Evolutionary conservation across 1,284 basidiomycete genomes (phyloP), one percentile per base, ranked within the genome.

Genomic region (Cryptococcus sp.): DNA sequence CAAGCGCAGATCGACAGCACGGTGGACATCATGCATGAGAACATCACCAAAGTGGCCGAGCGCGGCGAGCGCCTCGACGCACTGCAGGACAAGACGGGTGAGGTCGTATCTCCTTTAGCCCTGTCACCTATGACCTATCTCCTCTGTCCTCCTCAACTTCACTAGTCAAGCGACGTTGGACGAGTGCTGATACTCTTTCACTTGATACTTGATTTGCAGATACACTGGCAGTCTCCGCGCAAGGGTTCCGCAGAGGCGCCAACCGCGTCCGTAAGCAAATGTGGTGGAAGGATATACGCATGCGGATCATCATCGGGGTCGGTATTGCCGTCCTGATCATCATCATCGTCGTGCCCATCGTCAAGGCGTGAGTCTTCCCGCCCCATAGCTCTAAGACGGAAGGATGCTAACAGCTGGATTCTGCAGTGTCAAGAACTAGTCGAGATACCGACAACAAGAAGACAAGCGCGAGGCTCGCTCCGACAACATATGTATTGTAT

Each of bases 81-180:
- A 56, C 82, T 98, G 67, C 95, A 98, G 81, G 93, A 97, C 82
- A 98, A 98, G 85, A 98, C 95, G 53, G 93, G 94, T 94, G 71
- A 71, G 88, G 6, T 25, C 25, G 17, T 16, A 5, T 25, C 25
- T 25, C 6, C 25, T 25, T 25, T 25, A 3, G 6, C 25, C 25
- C 6, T 25, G 3, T 3, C 6, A 3, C 25, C 6, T 25, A 25
- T 25, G 3, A 25, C 25, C 25, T 25, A 25, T 25, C 25, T 25
- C 25, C 25, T 25, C 25, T 25, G 6, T 25, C 25, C 25, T 25
- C 25, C 3, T 25, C 25, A 25, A 6, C 25, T 25, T 25, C 25
- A 25, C 25, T 25, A 6, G 25, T 25, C 3, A 25, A 25, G 25
- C 25, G 25, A 25, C 6, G 6, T 25, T 3, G 25, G 25, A 6